Evolutionary conservation across 352 stramenopile genomes (phyloP).

Genomic region (Globisporangium nagaii): DNA sequence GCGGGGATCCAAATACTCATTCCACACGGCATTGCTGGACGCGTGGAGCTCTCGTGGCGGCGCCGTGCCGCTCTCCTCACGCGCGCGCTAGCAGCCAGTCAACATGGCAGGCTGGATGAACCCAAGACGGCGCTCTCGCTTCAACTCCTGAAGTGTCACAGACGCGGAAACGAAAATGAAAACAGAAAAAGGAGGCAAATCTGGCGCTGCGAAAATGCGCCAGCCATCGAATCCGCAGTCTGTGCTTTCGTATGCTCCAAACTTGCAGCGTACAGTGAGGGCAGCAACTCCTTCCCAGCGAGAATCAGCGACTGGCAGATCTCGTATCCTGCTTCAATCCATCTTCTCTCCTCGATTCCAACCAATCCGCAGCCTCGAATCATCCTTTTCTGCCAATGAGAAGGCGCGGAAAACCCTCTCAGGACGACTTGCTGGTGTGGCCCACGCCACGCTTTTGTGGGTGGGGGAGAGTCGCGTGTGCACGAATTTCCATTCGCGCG

Average conservation of each 20-base stretch:
- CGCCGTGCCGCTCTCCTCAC: no score
- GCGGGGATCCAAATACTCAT: no score
- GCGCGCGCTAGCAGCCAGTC: background rate
- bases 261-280: no score
- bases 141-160: slow-evolving; percentile 1
- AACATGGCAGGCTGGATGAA: background rate
- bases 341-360: no score
- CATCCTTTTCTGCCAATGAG: slow-evolving; percentile 27
- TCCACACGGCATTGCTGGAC: no score
- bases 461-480: slow-evolving; percentile 6
- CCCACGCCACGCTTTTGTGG: background rate
- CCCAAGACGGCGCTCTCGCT: background rate
- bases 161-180: slow-evolving; percentile 6
- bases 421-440: no score
- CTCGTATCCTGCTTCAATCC: no score
- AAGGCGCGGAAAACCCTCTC: background rate
- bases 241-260: background rate
- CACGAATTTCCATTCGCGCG: slow-evolving; percentile 4
- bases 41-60: no score
- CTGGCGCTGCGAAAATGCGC: background rate
- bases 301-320: no score
- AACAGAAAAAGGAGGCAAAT: slow-evolving; percentile 2
- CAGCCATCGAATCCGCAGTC: background rate
- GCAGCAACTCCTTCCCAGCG: no score
- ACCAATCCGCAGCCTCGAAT: no score